A percentile compares a stretch with the other conserved stretches of the same genome.
phyloP scores from a whole-genome alignment of 2,329 filamentous ascomycete genomes.

The Ophiosphaerella korrae region DNA sequence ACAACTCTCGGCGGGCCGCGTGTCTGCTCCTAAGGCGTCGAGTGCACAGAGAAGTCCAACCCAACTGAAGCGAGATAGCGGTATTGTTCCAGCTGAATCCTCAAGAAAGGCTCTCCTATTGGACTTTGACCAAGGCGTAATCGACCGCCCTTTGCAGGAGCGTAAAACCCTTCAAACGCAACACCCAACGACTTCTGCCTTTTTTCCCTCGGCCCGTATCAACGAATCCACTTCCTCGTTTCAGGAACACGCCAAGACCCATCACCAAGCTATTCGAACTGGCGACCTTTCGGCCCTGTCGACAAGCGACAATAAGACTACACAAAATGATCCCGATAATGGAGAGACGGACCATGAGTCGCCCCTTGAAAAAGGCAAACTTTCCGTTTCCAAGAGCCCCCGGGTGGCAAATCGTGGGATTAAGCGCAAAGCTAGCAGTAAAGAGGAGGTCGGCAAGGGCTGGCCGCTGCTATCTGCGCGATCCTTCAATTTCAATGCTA shows the following conservation, averaged over 20 bases:
- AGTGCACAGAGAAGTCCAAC: background rate
- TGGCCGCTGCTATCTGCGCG: conserved; percentile 28
- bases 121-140: conserved; percentile 19
- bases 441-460: background rate
- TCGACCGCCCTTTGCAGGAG: background rate
- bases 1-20: background rate
- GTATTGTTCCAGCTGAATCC: background rate
- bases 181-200: conserved; percentile 7
- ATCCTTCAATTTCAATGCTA: background rate
- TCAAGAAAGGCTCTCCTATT: conserved; percentile 10
- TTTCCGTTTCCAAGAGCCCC: conserved; percentile 4
- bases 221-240: conserved; percentile 21
- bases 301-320: too few species aligned
- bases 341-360: too few species aligned
- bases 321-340: too few species aligned
- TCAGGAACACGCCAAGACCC: too few species aligned
- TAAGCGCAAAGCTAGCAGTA: background rate
- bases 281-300: too few species aligned
- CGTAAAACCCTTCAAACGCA: background rate
- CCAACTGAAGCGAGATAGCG: conserved; percentile 6
- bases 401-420: conserved; percentile 1
- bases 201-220: conserved; percentile 26
- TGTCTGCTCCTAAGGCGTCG: background rate
- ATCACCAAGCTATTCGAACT: too few species aligned
- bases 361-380: background rate